Base-by-base conservation (phyloP, 2,329 filamentous ascomycete species). In the Mycogone perniciosa region DNA sequence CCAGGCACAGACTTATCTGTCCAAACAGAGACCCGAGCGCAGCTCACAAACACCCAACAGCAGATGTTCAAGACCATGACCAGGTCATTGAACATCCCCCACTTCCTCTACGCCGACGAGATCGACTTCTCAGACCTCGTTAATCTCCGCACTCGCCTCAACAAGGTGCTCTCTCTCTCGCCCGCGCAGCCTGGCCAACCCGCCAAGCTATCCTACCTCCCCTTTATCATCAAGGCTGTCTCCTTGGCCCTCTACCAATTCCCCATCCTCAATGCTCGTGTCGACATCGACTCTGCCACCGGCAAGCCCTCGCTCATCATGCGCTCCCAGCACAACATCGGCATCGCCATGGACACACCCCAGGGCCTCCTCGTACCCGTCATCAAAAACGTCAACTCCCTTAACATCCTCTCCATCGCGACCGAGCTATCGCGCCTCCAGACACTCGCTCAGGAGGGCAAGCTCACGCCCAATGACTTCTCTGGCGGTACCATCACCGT, bases 21-120 rank as follows among this genome's bases (percentile, higher is more conserved):
- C 42, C 85, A 88, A 66, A 73, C 72, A 48, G 93, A 97, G 68
- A 86, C 83, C 7, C 69, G 76, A 2, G 76, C 85, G 31, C 74
- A 80, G 51, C 75, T 99, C 54, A 88, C 88, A 9, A 85, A 84
- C 35, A 86, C 88, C 10, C 92, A 97, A 71, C 77, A 81, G 35
- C 86, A 89, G 64, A 99, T 99, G 93, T 97, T 96, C 82, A 96
- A 95, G 73, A 80, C 84, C 54, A 99, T 99, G 93, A 96, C 92
- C 10, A 84, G 84, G 52, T 96, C 92, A 2, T 79, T 99, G 56
- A 81, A 71, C 46, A 97, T 96, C 60, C 93, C 93, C 0, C 93
- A 97, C 70, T 96, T 99, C 71, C 81, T 97, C 54, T 99, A 95
- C 72, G 86, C 89, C 37, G 90, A 96, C 69, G 88, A 92, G 64